These are phyloP conservation scores for Alternaria tenuissima DNA, from an alignment of 2,329 filamentous ascomycete genomes.

Conservation along the genomic window DNA sequence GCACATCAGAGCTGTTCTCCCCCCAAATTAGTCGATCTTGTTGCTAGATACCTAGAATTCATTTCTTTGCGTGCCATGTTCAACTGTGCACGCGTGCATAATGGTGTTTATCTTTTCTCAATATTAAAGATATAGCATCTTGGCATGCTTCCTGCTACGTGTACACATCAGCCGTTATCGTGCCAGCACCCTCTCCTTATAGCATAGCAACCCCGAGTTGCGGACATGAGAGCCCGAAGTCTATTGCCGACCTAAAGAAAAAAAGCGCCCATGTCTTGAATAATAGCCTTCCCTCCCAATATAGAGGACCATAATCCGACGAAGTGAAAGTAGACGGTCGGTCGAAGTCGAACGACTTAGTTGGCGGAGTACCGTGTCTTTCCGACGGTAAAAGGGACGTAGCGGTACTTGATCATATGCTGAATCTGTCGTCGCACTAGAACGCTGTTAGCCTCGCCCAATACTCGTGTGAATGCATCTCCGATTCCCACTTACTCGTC, in stretches of 20 bases:
- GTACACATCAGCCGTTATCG: slow-evolving; percentile 28
- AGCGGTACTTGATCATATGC: slow-evolving; percentile 99
- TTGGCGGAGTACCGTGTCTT: slow-evolving; percentile 63
- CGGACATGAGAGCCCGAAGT: slow-evolving; percentile 24
- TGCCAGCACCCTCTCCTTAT: slow-evolving; percentile 5
- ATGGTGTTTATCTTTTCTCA: not conserved
- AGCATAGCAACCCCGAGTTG: slow-evolving; percentile 26
- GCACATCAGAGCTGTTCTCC: not conserved
- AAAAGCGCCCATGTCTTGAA: slow-evolving; percentile 28
- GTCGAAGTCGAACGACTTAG: slow-evolving; percentile 14
- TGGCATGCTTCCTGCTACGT: slow-evolving; percentile 21
- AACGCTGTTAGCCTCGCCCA: slow-evolving; percentile 3
- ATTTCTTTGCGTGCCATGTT: not conserved
- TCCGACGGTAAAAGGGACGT: slow-evolving; percentile 91
- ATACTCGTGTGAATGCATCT: too few species aligned
- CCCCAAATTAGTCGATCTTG: not conserved
- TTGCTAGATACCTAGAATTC: not conserved
- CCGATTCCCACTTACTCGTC: slow-evolving; percentile 73
- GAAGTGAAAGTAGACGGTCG: slow-evolving; percentile 8
- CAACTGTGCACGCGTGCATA: not conserved
- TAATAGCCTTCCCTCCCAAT: slow-evolving; percentile 11
- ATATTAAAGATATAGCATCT: slow-evolving; percentile 18
- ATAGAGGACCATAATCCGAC: slow-evolving; percentile 3
- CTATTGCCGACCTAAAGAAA: slow-evolving; percentile 26
- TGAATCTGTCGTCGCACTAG: slow-evolving; percentile 98